Conservation (phyloP, 108 stramenopile species). For the Cyclotella distinguenda region DNA sequence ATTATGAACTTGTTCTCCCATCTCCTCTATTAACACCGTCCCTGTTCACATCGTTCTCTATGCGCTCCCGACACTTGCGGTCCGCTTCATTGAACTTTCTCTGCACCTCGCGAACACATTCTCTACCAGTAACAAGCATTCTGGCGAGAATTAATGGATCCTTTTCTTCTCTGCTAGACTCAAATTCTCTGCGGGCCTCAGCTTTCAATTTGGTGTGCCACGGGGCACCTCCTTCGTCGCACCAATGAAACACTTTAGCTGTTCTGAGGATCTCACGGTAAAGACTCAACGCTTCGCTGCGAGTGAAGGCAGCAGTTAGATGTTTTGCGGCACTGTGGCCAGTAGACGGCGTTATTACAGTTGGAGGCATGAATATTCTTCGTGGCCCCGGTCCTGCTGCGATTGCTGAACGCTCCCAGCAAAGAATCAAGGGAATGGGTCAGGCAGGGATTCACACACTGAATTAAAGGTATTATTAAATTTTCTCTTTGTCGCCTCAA, state of each 20-base stretch:
- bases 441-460: too few relatives aligned
- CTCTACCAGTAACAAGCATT: constrained; percentile 90
- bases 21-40: constrained; percentile 10
- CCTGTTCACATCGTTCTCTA: constrained; percentile 62
- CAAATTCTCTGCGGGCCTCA: constrained; percentile 90
- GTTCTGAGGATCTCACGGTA: constrained; percentile 91
- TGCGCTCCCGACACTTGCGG: constrained; percentile 75
- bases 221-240: constrained; percentile 70
- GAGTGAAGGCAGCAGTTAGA: constrained; percentile 39
- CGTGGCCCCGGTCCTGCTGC: too few relatives aligned
- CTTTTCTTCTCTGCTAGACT: constrained; percentile 72
- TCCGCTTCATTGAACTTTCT: constrained; percentile 88
- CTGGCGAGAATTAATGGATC: constrained; percentile 90
- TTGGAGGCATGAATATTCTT: constrained; percentile 54
- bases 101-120: constrained; percentile 90
- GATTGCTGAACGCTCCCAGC: too few relatives aligned
- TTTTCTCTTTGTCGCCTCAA: too few relatives aligned
- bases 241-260: constrained; percentile 89
- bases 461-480: too few relatives aligned
- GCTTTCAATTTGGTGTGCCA: constrained; percentile 74
- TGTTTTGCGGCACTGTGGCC: constrained; percentile 47
- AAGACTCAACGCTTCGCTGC: constrained; percentile 67
- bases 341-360: constrained; percentile 38
- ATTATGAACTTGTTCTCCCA: not conserved
- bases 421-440: too few relatives aligned